Evolutionary conservation across 805 yeast genomes (phyloP).

Genomic region (Hanseniaspora nectarophila): DNA sequence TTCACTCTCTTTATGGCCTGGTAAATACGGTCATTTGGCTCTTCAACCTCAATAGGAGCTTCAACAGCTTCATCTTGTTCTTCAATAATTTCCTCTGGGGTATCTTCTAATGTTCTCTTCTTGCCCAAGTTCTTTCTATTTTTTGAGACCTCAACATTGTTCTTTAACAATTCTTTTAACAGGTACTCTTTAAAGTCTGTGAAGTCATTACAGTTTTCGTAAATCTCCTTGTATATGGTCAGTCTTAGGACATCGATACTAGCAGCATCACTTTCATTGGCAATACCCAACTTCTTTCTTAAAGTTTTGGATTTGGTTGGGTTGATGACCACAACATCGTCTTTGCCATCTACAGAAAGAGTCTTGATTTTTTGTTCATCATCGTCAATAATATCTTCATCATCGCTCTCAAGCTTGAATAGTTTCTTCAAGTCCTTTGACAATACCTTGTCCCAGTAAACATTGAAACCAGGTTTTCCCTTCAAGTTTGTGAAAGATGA

Average conservation of each 20-base stretch:
- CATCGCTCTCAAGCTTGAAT: not conserved
- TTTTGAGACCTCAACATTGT: slow-evolving; percentile 1
- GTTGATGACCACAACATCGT: not conserved
- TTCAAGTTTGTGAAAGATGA: slow-evolving; percentile 5
- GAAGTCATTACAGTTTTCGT: slow-evolving; percentile 12
- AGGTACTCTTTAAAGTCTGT: slow-evolving; percentile 5
- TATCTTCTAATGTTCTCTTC: not conserved
- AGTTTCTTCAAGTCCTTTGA: not conserved
- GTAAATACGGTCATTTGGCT: not conserved
- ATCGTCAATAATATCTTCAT: not conserved
- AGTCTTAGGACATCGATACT: not conserved
- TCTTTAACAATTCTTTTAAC: slow-evolving; percentile 1
- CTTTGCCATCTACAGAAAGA: not conserved
- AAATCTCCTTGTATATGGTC: slow-evolving; percentile 10
- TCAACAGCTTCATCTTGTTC: not conserved
- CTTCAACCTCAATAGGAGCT: not conserved
- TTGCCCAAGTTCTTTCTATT: slow-evolving; percentile 1
- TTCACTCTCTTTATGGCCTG: not conserved
- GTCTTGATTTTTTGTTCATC: not conserved
- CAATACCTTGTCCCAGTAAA: slow-evolving; percentile 11
- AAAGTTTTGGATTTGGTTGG: not conserved
- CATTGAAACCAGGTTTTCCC: slow-evolving; percentile 4
- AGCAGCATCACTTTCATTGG: not conserved
- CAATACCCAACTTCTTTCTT: not conserved
- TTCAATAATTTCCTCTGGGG: not conserved